Evolutionary conservation across 2,329 filamentous ascomycete genomes (phyloP), one percentile per base, ranked within the genome.

Genomic region (Colletotrichum sp.): DNA sequence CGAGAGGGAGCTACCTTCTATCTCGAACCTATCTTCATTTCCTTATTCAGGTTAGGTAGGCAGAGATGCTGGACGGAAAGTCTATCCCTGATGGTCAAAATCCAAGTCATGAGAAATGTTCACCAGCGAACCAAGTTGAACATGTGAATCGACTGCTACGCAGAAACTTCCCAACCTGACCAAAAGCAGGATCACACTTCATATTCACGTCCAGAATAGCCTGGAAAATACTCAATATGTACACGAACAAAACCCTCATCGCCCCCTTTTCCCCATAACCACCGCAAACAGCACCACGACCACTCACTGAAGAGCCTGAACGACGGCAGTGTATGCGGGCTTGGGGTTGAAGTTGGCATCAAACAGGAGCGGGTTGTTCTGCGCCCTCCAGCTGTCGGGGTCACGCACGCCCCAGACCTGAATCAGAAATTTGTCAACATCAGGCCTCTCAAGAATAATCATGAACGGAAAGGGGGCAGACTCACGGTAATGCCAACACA

Each of bases 401-500:
- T 90, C 89, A 9, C 86, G 83, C 16, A 89, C 86, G 76, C 88
- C 88, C 89, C 93, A 94, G 55, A 93, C 90, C 2, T 92, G 94
- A 77, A 94, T 90, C 92, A 92, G 6, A 93, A 88, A 94, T 81
- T 92, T 90, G 8, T 86, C 75, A 66, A 92, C 85, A 22, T 88
- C 84, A n/a, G 19, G 39, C 19, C 39, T 12, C 39, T 7, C 39
- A 12, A n/a, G 39, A 49, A 44, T 6, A n/a, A 44, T 12, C 19
- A 11, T 5, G 39, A 19, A 5, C 39, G 9, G 5, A 11, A 9
- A 44, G 44, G n/a, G 44, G 44, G n/a, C 44, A 52, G 11, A 52
- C 44, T 52, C 12, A 52, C 90, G 1, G 92, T 94, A 77, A 94
- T 90, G 67, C 92, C 92, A 5, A 93, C 88, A 80, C 93, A 94